Percentiles rank a stretch among this genome's conserved stretches.
Conservation (phyloP, 306 rosid species). For the Cucumis melo region DNA sequence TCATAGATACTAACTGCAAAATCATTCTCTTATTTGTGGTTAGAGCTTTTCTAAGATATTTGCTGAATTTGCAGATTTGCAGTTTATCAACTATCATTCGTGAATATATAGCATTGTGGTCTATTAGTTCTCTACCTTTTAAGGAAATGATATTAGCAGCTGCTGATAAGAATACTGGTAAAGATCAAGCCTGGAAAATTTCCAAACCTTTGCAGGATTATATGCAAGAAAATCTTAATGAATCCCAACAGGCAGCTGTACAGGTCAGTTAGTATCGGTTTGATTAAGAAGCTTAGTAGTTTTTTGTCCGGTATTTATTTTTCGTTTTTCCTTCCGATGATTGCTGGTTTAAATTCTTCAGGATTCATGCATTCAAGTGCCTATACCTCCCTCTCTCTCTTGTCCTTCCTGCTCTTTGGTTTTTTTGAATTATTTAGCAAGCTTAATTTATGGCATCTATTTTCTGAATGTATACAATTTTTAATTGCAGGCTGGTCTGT, state of each 20-base stretch:
- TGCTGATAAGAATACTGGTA: slow-evolving; percentile 27
- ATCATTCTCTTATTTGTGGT: background rate
- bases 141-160: slow-evolving; percentile 70
- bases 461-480: slow-evolving; percentile 6
- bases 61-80: slow-evolving; percentile 50
- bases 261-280: slow-evolving; percentile 29
- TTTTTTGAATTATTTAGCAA: background rate
- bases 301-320: background rate
- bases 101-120: slow-evolving; percentile 62
- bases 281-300: background rate
- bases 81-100: slow-evolving; percentile 81
- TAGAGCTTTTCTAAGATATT: background rate
- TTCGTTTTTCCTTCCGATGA: background rate
- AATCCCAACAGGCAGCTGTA: slow-evolving; percentile 71
- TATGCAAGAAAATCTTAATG: slow-evolving; percentile 56
- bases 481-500: slow-evolving; percentile 81
- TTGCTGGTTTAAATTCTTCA: background rate
- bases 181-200: slow-evolving; percentile 64
- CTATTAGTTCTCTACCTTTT: slow-evolving; percentile 55
- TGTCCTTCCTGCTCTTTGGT: background rate
- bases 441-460: background rate
- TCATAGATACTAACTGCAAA: background rate
- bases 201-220: slow-evolving; percentile 50
- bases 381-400: background rate
- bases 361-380: background rate